A percentile compares a stretch with the other conserved stretches of the same genome.
These are phyloP conservation scores for Sambucus nigra DNA, from an alignment of 129 eudicot genomes.

Conservation along the genomic window DNA sequence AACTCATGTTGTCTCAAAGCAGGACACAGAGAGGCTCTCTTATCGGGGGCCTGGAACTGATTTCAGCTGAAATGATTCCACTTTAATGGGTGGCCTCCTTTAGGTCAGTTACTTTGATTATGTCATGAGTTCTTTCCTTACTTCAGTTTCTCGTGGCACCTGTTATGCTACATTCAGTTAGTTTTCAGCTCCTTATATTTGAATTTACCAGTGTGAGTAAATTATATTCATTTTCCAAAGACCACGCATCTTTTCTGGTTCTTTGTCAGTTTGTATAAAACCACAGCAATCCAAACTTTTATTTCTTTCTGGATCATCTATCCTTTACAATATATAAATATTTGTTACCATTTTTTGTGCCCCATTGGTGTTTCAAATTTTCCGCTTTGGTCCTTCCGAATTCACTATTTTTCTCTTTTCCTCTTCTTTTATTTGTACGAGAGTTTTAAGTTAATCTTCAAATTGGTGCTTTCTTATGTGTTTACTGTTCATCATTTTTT, in stretches of 20 bases:
- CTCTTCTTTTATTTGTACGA: background rate
- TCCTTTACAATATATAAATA: background rate
- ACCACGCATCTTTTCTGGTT: slow-evolving; percentile 8
- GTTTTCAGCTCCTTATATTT: slow-evolving; percentile 32
- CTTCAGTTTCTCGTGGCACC: slow-evolving; percentile 46
- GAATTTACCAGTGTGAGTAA: slow-evolving; percentile 33
- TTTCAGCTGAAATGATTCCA: slow-evolving; percentile 95
- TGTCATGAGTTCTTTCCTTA: slow-evolving; percentile 48
- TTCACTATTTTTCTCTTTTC: background rate
- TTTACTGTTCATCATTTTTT: background rate
- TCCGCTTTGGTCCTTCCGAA: background rate
- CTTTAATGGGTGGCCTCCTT: slow-evolving; percentile 79
- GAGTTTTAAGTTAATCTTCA: background rate
- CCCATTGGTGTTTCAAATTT: background rate
- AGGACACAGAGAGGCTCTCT: slow-evolving; percentile 99
- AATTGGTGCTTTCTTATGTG: background rate
- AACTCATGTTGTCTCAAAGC: slow-evolving; percentile 93
- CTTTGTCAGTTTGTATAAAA: slow-evolving; percentile 3
- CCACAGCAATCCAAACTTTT: slow-evolving; percentile 5
- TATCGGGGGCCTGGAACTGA: slow-evolving; percentile 99
- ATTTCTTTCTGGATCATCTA: slow-evolving; percentile 12
- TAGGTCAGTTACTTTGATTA: slow-evolving; percentile 91
- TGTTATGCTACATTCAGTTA: slow-evolving; percentile 43
- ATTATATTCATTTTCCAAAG: slow-evolving; percentile 18
- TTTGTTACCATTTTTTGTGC: slow-evolving; percentile 2